phyloP scores from a whole-genome alignment of 768 basidiomycete genomes.

The Fibroporia radiculosa region DNA sequence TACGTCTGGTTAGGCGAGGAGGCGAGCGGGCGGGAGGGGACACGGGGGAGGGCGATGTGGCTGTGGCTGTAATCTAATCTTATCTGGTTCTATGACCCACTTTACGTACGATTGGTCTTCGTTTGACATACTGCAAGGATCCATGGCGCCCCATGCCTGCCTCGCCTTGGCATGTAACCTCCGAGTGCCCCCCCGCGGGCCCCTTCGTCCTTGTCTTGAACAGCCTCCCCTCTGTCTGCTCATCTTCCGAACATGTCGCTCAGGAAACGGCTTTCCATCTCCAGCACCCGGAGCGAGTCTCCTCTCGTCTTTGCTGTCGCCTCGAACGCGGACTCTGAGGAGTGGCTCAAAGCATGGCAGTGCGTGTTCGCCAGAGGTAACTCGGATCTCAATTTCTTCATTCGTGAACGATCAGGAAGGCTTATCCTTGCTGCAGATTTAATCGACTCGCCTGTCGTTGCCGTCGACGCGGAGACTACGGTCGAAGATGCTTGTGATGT shows the following conservation, averaged over 20 bases:
- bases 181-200: background rate
- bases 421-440: conserved; percentile 39
- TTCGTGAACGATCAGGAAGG: too few relatives aligned
- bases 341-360: conserved; percentile 57
- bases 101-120: conserved; percentile 4
- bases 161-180: conserved; percentile 1
- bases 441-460: conserved; percentile 60
- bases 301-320: conserved; percentile 18
- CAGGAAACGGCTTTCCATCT: conserved; percentile 24
- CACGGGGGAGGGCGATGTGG: background rate
- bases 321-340: conserved; percentile 32
- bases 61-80: conserved; percentile 6
- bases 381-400: conserved; percentile 6
- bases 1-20: conserved; percentile 23
- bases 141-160: conserved; percentile 1
- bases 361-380: conserved; percentile 49
- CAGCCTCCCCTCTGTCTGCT: background rate
- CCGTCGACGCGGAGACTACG: conserved; percentile 59
- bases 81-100: conserved; percentile 11
- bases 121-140: background rate
- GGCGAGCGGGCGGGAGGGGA: background rate
- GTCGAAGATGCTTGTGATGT: conserved; percentile 84
- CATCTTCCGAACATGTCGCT: conserved; percentile 18
- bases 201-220: background rate
- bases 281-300: conserved; percentile 21